These are phyloP conservation scores for Lenzites betulinus DNA, from an alignment of 768 basidiomycete species.

Conservation along the genomic window DNA sequence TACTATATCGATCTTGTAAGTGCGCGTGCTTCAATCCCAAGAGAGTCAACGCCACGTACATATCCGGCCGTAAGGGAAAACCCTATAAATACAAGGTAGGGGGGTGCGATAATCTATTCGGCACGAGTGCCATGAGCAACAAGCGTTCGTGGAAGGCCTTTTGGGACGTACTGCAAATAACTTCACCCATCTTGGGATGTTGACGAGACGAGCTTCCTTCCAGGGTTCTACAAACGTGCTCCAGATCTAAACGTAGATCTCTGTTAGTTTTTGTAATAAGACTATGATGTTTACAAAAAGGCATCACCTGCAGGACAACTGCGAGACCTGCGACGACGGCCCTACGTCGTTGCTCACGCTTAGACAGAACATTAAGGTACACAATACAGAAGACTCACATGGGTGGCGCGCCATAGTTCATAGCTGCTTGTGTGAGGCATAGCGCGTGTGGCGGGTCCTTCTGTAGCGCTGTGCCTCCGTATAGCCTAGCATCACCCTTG, in stretches of 20 bases:
- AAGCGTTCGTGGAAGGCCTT: not conserved
- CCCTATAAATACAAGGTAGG: slow-evolving; percentile 44
- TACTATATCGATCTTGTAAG: not conserved
- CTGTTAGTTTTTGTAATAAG: not conserved
- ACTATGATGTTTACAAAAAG: not conserved
- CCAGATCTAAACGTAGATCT: slow-evolving; percentile 37
- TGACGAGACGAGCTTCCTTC: slow-evolving; percentile 20
- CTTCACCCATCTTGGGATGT: slow-evolving; percentile 31
- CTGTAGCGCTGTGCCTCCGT: slow-evolving; percentile 31
- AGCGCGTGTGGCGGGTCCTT: slow-evolving; percentile 33
- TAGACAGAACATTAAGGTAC: not conserved
- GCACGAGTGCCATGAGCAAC: slow-evolving; percentile 10
- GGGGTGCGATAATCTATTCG: slow-evolving; percentile 38
- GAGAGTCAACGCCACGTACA: not conserved
- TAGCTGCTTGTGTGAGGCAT: slow-evolving; percentile 53
- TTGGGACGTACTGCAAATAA: slow-evolving; percentile 28
- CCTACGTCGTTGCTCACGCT: slow-evolving; percentile 31
- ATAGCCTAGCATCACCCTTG: slow-evolving; percentile 30
- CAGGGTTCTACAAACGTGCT: slow-evolving; percentile 34
- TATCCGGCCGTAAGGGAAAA: slow-evolving; percentile 41
- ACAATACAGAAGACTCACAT: slow-evolving; percentile 41
- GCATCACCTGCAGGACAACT: slow-evolving; percentile 44
- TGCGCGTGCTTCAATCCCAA: not conserved
- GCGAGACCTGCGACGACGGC: slow-evolving; percentile 42
- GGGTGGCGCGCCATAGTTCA: slow-evolving; percentile 54